These are phyloP conservation scores for Pseudogymnoascus sp. DNA, from an alignment of 2,329 filamentous ascomycete species.

Conservation along the genomic window DNA sequence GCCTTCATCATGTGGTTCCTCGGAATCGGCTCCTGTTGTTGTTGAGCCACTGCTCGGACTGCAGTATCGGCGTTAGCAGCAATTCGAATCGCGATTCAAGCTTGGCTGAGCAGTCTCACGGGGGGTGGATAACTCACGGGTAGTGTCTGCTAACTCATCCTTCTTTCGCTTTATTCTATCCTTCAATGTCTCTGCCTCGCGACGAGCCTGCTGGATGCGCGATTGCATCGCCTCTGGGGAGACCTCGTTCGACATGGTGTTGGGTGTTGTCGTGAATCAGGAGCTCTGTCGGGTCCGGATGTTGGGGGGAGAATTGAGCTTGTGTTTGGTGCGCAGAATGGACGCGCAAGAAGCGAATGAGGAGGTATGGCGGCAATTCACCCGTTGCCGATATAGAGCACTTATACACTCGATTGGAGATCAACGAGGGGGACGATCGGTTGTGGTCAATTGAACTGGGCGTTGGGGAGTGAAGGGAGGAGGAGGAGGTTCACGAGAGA, in stretches of 20 bases:
- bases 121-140: slow-evolving; percentile 59
- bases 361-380: not conserved
- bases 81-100: not conserved
- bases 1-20: slow-evolving; percentile 93
- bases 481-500: not conserved
- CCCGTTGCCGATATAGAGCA: not conserved
- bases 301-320: slow-evolving; percentile 7
- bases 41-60: slow-evolving; percentile 90
- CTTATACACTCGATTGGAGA: slow-evolving; percentile 7
- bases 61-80: slow-evolving; percentile 17
- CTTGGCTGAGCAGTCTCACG: not conserved
- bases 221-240: slow-evolving; percentile 81
- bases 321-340: slow-evolving; percentile 15
- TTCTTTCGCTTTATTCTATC: slow-evolving; percentile 99
- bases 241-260: slow-evolving; percentile 45
- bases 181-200: slow-evolving; percentile 96
- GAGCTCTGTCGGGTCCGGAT: slow-evolving; percentile 9
- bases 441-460: slow-evolving; percentile 4
- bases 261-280: slow-evolving; percentile 11
- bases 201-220: slow-evolving; percentile 82
- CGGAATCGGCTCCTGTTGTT: slow-evolving; percentile 85
- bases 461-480: not conserved
- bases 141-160: slow-evolving; percentile 97
- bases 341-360: slow-evolving; percentile 12
- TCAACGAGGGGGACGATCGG: not conserved